A percentile compares a stretch with the other conserved stretches of the same genome.
These are phyloP conservation scores for Macrolepiota dolichaula DNA, from an alignment of 768 basidiomycete genomes.

Conservation along the genomic window DNA sequence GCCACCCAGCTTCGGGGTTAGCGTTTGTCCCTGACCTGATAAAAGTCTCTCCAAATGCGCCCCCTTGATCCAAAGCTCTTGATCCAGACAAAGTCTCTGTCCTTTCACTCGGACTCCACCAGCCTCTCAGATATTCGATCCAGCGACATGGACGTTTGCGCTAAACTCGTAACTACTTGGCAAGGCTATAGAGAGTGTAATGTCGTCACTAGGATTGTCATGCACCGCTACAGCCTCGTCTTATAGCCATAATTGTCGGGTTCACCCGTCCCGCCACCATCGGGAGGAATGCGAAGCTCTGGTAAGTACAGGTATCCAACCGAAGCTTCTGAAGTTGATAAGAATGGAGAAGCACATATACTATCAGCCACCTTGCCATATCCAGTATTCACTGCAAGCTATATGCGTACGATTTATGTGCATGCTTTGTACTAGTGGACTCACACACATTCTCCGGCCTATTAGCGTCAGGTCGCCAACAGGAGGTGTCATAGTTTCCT, in stretches of 20 bases:
- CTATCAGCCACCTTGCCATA: slow-evolving; percentile 57
- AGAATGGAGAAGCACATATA: slow-evolving; percentile 50
- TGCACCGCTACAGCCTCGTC: not conserved
- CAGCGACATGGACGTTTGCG: slow-evolving; percentile 52
- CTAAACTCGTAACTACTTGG: slow-evolving; percentile 62
- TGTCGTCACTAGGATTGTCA: not conserved
- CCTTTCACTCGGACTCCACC: not conserved
- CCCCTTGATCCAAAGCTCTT: not conserved
- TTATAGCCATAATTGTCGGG: slow-evolving; percentile 54
- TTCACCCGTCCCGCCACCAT: slow-evolving; percentile 63
- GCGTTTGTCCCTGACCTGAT: not conserved
- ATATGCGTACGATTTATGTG: slow-evolving; percentile 57
- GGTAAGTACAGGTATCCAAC: slow-evolving; percentile 35
- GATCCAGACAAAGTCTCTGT: not conserved
- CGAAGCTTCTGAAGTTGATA: not conserved
- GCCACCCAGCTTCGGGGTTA: not conserved
- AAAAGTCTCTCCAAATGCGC: not conserved
- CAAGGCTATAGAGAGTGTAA: slow-evolving; percentile 67
- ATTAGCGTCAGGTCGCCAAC: slow-evolving; percentile 63
- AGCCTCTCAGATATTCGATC: not conserved
- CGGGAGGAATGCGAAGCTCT: slow-evolving; percentile 67
- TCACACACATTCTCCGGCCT: too few relatives aligned
- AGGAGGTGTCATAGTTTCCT: slow-evolving; percentile 75
- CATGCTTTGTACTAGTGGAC: not conserved
- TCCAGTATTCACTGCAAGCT: slow-evolving; percentile 75